These are phyloP conservation scores for Cymbopogon citratus DNA, from an alignment of 176 grass and related monocot species.

Conservation along the genomic window DNA sequence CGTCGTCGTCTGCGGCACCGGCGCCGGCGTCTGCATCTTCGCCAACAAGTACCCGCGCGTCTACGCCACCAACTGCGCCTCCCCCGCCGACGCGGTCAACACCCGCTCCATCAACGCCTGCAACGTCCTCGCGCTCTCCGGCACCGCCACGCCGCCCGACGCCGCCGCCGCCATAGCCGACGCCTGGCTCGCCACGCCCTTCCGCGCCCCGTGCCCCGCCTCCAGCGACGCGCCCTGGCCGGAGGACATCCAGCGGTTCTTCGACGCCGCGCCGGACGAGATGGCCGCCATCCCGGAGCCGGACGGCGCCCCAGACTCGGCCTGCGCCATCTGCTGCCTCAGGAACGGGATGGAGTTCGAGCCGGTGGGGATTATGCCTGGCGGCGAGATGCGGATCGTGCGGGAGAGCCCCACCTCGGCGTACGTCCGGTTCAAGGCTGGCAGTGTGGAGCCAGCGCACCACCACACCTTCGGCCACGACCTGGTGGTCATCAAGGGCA, in stretches of 20 bases:
- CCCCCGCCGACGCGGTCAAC: constrained; percentile 66
- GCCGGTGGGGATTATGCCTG: constrained; percentile 80
- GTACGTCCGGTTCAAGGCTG: constrained; percentile 84
- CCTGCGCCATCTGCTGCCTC: constrained; percentile 79
- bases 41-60: constrained; percentile 90
- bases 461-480: constrained; percentile 99
- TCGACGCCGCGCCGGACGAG: constrained; percentile 58
- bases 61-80: constrained; percentile 73
- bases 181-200: constrained; percentile 81
- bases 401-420: constrained; percentile 87
- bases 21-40: constrained; percentile 84
- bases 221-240: constrained; percentile 63
- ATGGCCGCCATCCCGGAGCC: constrained; percentile 65
- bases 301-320: background rate
- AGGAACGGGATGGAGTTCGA: constrained; percentile 81
- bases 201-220: constrained; percentile 77
- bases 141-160: constrained; percentile 44
- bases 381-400: constrained; percentile 89
- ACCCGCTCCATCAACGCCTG: constrained; percentile 92
- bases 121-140: constrained; percentile 85
- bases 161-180: constrained; percentile 51
- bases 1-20: constrained; percentile 77
- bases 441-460: constrained; percentile 86
- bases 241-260: constrained; percentile 61
- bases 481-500: constrained; percentile 77